A percentile compares a stretch with the other conserved stretches of the same genome.
phyloP scores from a whole-genome alignment of 192 early-diverging fungal species.

The Mortierella hygrophila region DNA sequence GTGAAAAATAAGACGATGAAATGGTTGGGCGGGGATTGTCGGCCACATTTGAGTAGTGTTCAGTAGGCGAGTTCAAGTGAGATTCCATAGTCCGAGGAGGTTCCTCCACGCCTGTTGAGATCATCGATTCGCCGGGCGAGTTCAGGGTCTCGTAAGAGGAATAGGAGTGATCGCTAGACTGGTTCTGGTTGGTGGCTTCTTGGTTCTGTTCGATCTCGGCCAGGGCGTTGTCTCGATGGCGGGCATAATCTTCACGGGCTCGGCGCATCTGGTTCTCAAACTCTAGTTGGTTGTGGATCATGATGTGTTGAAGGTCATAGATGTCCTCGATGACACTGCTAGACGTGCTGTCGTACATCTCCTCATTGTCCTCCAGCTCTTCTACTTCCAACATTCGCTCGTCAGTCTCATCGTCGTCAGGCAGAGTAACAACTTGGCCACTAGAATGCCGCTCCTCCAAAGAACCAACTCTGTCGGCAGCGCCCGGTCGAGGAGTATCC shows the following conservation, averaged over 20 bases:
- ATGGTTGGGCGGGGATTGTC: slow-evolving; percentile 23
- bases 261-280: slow-evolving; percentile 26
- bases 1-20: slow-evolving; percentile 42
- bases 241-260: slow-evolving; percentile 10
- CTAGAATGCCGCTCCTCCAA: background rate
- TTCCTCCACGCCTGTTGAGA: background rate
- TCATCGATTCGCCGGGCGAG: background rate
- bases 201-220: background rate
- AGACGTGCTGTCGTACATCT: background rate
- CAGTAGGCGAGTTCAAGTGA: background rate
- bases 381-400: slow-evolving; percentile 1
- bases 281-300: slow-evolving; percentile 36
- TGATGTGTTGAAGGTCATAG: slow-evolving; percentile 42
- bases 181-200: background rate
- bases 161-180: background rate
- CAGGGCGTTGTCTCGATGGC: background rate
- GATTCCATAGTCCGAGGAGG: background rate
- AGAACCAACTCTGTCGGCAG: background rate
- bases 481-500: background rate
- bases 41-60: background rate
- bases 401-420: background rate
- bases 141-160: background rate
- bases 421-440: background rate
- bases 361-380: background rate
- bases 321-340: slow-evolving; percentile 20